Percentiles rank a stretch among this genome's conserved stretches.
Evolutionary conservation across 257 asterid genomes (phyloP).

Genomic region (Solanum peruvianum): DNA sequence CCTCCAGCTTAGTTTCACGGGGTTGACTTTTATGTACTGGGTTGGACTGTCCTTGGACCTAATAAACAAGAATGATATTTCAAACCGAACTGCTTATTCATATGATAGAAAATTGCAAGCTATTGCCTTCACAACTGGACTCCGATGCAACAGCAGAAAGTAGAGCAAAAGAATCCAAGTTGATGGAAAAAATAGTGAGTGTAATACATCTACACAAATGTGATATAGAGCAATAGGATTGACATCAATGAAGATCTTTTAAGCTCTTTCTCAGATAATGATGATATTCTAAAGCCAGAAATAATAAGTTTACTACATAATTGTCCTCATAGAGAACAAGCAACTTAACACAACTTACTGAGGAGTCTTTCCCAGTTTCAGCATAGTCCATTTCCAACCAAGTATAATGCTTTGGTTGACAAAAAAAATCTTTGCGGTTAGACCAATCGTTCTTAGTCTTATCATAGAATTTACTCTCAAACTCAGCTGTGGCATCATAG

Average conservation of each 20-base stretch:
- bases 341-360: conserved; percentile 37
- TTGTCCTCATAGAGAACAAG: conserved; percentile 1
- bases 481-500: conserved; percentile 42
- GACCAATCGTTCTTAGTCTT: conserved; percentile 69
- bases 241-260: too few species aligned
- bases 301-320: not conserved
- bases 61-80: not conserved
- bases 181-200: not conserved
- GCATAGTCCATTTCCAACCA: conserved; percentile 96
- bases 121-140: not conserved
- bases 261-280: too few species aligned
- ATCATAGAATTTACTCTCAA: conserved; percentile 57
- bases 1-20: conserved; percentile 65
- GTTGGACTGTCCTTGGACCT: conserved; percentile 32
- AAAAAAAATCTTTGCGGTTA: conserved; percentile 44
- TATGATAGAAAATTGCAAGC: not conserved
- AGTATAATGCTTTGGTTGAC: conserved; percentile 45
- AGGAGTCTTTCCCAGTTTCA: conserved; percentile 35
- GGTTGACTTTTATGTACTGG: conserved; percentile 24
- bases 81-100: not conserved
- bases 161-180: not conserved
- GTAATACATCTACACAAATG: not conserved
- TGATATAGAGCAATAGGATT: not conserved
- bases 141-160: conserved; percentile 1
- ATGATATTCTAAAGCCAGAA: not conserved